Base-by-base conservation (phyloP, 768 basidiomycete species). In the Agrocybe pediades region DNA sequence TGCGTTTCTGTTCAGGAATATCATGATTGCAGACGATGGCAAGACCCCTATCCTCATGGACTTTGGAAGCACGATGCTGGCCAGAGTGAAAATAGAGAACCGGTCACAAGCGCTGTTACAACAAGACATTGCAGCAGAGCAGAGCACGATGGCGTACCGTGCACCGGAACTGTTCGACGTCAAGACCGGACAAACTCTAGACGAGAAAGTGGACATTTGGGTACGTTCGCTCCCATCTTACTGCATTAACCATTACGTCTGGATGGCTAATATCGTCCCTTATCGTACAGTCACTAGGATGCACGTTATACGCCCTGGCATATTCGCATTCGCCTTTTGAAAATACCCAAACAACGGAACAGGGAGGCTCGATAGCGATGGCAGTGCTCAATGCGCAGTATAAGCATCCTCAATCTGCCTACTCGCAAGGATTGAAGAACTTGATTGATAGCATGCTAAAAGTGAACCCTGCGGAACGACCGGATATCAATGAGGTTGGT, bases 151-250 rank as follows among this genome's bases (percentile, higher is more conserved):
- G 97, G 92, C 97, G 0, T 99, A 96, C 63, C 87, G 97, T 17
- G 95, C 97, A 1, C 97, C 97, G 0, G 97, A 99, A 65, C 77
- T 99, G 19, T 99, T 98, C 66, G 97, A 99, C 62, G 95, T 97
- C 51, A 96, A 96, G 68, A 98, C 95, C 4, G 92, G 92, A 20
- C 74, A 81, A 36, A 83, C 77, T 0, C 72, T 98, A 7, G 92
- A 97, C 61, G 96, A 98, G 73, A 95, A 94, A 65, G 95, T 97
- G 9, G 95, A 97, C 66, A 94, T 97, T 26, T 97, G 95, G 95
- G 94, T 93, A 73, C 52, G 84, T 69, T 21, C 16, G 17, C 41
- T 41, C 30, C 29, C 36, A 23, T 23, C 42, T 29, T 33, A 26
- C 17, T 42, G 25, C 36, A 19, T 23, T 1, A 2, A 2, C 16